Conservation (phyloP, 2,329 filamentous ascomycete species). For the Trichoderma sp. region DNA sequence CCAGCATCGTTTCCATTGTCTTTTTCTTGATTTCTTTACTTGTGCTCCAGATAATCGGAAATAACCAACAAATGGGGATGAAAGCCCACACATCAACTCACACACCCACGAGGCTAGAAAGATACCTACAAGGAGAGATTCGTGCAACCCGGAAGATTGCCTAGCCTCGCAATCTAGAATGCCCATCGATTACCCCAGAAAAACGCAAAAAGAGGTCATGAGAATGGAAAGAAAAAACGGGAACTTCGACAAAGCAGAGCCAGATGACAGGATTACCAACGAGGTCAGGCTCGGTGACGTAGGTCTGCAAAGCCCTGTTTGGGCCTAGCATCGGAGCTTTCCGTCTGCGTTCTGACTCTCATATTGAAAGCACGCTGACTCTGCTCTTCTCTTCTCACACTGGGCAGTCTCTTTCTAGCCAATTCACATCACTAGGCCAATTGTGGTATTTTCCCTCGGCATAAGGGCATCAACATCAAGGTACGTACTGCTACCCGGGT, state of each 20-base stretch:
- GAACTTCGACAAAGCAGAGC: not conserved
- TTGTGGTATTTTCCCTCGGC: not conserved
- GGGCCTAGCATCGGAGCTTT: constrained; percentile 11
- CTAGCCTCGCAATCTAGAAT: constrained; percentile 18
- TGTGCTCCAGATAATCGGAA: not conserved
- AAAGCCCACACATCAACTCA: not conserved
- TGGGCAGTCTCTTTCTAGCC: not conserved
- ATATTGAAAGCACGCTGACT: not conserved
- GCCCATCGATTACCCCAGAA: not conserved
- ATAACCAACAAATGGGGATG: not conserved
- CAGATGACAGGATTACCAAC: constrained; percentile 1
- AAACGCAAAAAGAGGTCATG: constrained; percentile 4
- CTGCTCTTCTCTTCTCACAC: not conserved
- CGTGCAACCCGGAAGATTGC: constrained; percentile 18
- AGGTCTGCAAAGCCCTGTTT: not conserved
- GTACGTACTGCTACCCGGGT: not conserved
- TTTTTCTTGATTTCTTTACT: not conserved
- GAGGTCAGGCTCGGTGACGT: constrained; percentile 12
- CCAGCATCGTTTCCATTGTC: not conserved
- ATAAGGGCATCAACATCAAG: not conserved
- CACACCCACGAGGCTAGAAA: not conserved
- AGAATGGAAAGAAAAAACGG: not conserved
- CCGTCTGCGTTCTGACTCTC: not conserved
- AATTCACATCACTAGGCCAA: not conserved
- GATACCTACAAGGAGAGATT: not conserved